These are phyloP conservation scores for Sporisorium graminicola DNA, from an alignment of 1,284 basidiomycete species.

Conservation along the genomic window DNA sequence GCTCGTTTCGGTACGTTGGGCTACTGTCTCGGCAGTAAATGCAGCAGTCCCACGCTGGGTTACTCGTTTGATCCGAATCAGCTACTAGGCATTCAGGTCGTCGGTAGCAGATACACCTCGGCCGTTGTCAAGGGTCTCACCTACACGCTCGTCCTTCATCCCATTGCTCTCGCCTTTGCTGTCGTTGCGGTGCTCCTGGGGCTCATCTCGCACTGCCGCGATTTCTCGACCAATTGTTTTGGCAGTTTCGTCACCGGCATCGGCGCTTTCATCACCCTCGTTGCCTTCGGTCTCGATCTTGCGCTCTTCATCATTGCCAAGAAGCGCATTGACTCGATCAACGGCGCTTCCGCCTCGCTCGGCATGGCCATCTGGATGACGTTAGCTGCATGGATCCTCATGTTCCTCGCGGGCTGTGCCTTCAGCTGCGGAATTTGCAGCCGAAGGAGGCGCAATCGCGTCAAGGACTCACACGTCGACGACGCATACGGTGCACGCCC, in stretches of 20 bases:
- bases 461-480: slow-evolving; percentile 49
- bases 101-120: slow-evolving; percentile 46
- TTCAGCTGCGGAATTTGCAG: slow-evolving; percentile 61
- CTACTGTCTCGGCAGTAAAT: slow-evolving; percentile 54
- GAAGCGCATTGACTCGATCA: slow-evolving; percentile 60
- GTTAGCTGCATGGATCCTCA: slow-evolving; percentile 60
- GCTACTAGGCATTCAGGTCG: slow-evolving; percentile 53
- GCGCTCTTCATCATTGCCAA: slow-evolving; percentile 64
- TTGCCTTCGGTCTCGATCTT: slow-evolving; percentile 62
- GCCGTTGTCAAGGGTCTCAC: slow-evolving; percentile 62
- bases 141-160: slow-evolving; percentile 63
- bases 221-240: slow-evolving; percentile 50
- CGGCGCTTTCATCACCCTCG: slow-evolving; percentile 52
- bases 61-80: slow-evolving; percentile 62
- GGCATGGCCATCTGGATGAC: slow-evolving; percentile 64
- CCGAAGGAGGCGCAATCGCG: slow-evolving; percentile 41
- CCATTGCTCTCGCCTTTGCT: slow-evolving; percentile 52
- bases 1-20: slow-evolving; percentile 56
- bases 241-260: slow-evolving; percentile 56
- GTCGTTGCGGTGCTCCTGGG: slow-evolving; percentile 55
- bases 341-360: slow-evolving; percentile 53
- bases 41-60: slow-evolving; percentile 53
- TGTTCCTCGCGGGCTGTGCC: slow-evolving; percentile 55
- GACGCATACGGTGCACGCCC: slow-evolving; percentile 43
- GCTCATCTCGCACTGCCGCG: slow-evolving; percentile 58